Conservation (phyloP, 306 rosid genomes). For the Cyamopsis tetragonoloba region DNA sequence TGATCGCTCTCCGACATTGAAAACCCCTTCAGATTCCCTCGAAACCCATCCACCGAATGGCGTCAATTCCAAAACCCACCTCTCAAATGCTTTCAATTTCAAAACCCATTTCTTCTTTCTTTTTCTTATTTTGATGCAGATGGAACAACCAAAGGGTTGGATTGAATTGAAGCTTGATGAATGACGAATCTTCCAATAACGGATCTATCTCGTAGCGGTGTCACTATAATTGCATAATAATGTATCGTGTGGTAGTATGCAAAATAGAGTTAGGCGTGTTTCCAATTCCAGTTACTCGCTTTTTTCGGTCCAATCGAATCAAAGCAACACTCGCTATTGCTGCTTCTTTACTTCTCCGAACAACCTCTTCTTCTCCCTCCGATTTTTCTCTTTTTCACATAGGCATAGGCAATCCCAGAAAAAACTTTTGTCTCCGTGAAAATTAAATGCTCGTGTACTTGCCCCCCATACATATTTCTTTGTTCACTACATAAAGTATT, state of each 20-base stretch:
- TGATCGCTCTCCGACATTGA: slow-evolving; percentile 56
- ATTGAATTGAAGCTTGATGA: neutral
- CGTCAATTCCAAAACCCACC: neutral
- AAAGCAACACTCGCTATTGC: neutral
- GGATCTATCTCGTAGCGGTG: neutral
- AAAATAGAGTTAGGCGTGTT: neutral
- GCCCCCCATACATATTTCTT: no score
- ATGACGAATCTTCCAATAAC: slow-evolving; percentile 4
- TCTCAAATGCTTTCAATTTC: neutral
- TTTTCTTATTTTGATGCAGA: no score
- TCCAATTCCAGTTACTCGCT: neutral
- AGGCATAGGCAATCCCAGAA: neutral
- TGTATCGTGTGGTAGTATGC: no score
- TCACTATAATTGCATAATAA: no score
- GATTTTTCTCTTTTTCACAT: neutral
- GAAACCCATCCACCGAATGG: slow-evolving; percentile 15
- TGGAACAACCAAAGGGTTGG: no score
- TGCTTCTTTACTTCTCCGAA: neutral
- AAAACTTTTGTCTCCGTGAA: neutral
- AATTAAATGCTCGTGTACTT: neutral
- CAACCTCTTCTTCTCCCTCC: neutral
- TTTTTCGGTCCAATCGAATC: neutral
- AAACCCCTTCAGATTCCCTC: slow-evolving; percentile 4
- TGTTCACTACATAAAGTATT: no score
- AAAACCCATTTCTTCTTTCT: slow-evolving; percentile 2